Percentiles rank a stretch among this genome's conserved stretches.
Evolutionary conservation across 2,329 filamentous ascomycete species (phyloP).

Genomic region (Fusarium beomiforme): DNA sequence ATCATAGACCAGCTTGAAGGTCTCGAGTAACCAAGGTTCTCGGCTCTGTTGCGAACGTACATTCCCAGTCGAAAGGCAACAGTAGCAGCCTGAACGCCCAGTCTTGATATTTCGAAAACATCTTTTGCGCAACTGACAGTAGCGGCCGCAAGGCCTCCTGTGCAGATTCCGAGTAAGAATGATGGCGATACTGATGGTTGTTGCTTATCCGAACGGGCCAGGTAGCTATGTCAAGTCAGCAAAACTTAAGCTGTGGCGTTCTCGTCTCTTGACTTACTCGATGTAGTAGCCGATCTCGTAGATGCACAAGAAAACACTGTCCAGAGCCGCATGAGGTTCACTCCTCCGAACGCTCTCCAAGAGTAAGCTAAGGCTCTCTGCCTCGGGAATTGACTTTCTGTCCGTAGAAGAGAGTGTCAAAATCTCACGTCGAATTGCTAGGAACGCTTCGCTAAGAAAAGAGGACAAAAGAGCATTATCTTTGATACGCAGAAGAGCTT

Average conservation of each 20-base stretch:
- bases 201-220: not conserved
- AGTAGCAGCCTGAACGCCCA: not conserved
- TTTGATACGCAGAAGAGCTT: not conserved
- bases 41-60: not conserved
- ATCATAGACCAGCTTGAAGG: not conserved
- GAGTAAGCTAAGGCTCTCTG: not conserved
- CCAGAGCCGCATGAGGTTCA: not conserved
- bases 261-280: not conserved
- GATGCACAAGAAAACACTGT: not conserved
- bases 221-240: rapidly evolving
- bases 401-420: not conserved
- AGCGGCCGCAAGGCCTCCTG: rapidly evolving
- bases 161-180: not conserved
- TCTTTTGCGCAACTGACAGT: not conserved
- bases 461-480: not conserved
- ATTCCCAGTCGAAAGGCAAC: not conserved
- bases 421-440: not conserved
- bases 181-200: not conserved
- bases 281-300: not conserved
- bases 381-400: not conserved
- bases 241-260: rapidly evolving
- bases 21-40: not conserved
- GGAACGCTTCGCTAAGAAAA: not conserved
- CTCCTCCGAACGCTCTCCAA: not conserved
- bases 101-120: not conserved